A percentile compares a stretch with the other conserved stretches of the same genome.
Conservation (phyloP, 768 basidiomycete genomes). For the Strobilomyces dryophilus region DNA sequence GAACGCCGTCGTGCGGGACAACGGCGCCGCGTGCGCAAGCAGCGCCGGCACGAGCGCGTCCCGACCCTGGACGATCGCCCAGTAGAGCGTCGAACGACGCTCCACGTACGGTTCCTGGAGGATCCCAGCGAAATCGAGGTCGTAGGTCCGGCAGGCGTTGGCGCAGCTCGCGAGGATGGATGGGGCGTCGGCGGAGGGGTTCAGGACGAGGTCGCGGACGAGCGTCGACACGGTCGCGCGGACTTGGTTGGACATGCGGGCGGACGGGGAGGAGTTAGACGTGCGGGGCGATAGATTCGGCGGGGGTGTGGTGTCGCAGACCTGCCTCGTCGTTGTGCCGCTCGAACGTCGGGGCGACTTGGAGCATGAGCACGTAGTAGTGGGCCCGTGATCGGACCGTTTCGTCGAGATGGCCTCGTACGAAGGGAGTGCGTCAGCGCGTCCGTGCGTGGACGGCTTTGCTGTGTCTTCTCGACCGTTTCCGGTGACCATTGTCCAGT, state of each 20-base stretch:
- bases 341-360: no score
- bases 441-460: no score
- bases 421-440: no score
- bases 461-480: no score
- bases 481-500: no score
- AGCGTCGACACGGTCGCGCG: conserved; percentile 49
- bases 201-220: conserved; percentile 50
- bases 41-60: conserved; percentile 44
- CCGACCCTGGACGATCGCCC: conserved; percentile 61
- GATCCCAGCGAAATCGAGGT: conserved; percentile 47
- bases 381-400: no score
- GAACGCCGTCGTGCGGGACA: conserved; percentile 39
- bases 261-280: conserved; percentile 18
- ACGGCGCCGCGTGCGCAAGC: conserved; percentile 47
- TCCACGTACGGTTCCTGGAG: conserved; percentile 65
- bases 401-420: no score
- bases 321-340: no score
- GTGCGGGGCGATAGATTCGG: no score
- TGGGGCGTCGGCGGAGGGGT: conserved; percentile 15
- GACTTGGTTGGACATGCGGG: conserved; percentile 42
- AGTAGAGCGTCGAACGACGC: conserved; percentile 63
- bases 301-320: no score
- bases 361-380: no score
- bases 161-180: conserved; percentile 39
- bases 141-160: conserved; percentile 50